These are phyloP conservation scores for Chalciporus chontae DNA, from an alignment of 768 basidiomycete genomes.

Conservation along the genomic window DNA sequence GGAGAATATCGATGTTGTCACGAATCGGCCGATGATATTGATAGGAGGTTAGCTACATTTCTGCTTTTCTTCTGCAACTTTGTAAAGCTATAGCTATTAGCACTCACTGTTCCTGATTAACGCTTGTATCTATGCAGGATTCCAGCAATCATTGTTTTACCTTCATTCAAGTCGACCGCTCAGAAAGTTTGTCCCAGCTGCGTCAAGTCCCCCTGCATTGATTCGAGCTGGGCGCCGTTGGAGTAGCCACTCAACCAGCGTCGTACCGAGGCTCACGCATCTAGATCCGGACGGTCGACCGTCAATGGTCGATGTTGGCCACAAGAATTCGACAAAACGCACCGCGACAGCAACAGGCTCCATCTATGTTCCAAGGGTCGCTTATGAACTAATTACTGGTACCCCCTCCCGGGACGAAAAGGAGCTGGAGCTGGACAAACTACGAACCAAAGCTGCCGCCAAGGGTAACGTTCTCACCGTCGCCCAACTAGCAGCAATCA, in stretches of 20 bases:
- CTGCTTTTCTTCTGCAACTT: constrained; percentile 32
- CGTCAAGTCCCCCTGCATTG: not conserved
- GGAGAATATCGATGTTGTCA: constrained; percentile 72
- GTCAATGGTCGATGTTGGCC: constrained; percentile 78
- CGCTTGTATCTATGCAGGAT: constrained; percentile 22
- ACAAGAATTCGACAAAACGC: constrained; percentile 59
- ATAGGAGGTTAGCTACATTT: constrained; percentile 83
- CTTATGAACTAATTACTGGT: constrained; percentile 60
- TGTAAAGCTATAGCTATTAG: constrained; percentile 16
- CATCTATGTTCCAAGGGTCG: constrained; percentile 62
- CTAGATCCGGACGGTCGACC: constrained; percentile 68
- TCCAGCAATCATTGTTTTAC: constrained; percentile 3
- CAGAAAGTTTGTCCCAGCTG: not conserved
- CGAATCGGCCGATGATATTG: constrained; percentile 86
- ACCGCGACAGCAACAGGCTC: constrained; percentile 72
- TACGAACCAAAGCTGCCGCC: constrained; percentile 46
- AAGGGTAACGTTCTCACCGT: constrained; percentile 75
- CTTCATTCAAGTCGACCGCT: not conserved
- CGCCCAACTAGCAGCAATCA: constrained; percentile 83
- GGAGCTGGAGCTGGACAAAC: constrained; percentile 26
- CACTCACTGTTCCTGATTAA: constrained; percentile 19
- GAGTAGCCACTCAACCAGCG: constrained; percentile 14
- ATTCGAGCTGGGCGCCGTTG: constrained; percentile 20
- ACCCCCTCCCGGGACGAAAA: constrained; percentile 4
- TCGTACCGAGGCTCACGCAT: constrained; percentile 53